Evolutionary conservation across 257 asterid genomes (phyloP).

Genomic region (Rauvolfia tetraphylla): DNA sequence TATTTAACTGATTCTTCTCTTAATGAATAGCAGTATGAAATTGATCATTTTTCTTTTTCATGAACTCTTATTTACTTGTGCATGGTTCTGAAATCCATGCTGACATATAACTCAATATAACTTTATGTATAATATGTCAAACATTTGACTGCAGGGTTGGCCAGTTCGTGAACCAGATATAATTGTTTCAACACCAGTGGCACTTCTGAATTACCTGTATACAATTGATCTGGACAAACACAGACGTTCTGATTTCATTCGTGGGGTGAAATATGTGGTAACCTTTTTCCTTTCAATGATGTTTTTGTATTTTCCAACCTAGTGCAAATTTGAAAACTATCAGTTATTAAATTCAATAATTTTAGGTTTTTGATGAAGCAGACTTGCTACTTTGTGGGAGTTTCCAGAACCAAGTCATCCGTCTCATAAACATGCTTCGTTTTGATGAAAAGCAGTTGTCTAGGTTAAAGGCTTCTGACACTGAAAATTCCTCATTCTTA

Average conservation of each 20-base stretch:
- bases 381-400: conserved; percentile 94
- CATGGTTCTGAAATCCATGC: conserved; percentile 2
- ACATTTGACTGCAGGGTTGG: conserved; percentile 60
- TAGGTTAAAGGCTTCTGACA: conserved; percentile 32
- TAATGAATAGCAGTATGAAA: neutral
- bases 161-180: conserved; percentile 72
- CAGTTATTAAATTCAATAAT: conserved; percentile 11
- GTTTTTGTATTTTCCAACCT: conserved; percentile 8
- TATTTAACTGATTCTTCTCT: conserved; percentile 13
- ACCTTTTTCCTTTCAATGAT: conserved; percentile 5
- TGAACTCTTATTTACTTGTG: neutral
- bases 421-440: conserved; percentile 82
- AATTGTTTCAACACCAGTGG: conserved; percentile 91
- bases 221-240: conserved; percentile 61
- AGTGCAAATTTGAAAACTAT: conserved; percentile 9
- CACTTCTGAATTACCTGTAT: conserved; percentile 75
- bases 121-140: conserved; percentile 18
- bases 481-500: conserved; percentile 20
- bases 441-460: conserved; percentile 90
- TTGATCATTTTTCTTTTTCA: neutral
- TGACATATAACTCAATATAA: neutral
- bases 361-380: conserved; percentile 95
- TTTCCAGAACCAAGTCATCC: conserved; percentile 90
- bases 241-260: conserved; percentile 53
- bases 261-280: conserved; percentile 83